Conservation (phyloP, 2,329 filamentous ascomycete species). For the Fusarium heterosporum region DNA sequence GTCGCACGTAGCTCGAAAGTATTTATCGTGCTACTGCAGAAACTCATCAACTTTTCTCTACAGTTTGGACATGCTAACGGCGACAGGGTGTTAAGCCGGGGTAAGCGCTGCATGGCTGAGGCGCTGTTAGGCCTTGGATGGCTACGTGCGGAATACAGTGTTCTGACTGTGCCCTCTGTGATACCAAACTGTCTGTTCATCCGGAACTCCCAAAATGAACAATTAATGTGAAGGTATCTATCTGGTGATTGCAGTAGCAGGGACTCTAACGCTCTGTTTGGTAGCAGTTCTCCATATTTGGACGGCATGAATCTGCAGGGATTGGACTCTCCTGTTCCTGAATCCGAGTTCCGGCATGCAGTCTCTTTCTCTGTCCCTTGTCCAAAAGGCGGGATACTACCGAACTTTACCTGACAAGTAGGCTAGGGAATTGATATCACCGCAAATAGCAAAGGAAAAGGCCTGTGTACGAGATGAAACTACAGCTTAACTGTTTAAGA, state of each 20-base stretch:
- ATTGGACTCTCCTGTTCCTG: background rate
- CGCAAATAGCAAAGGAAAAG: constrained; percentile 1
- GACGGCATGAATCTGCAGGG: background rate
- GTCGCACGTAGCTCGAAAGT: constrained; percentile 17
- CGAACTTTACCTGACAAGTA: constrained; percentile 1
- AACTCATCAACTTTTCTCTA: background rate
- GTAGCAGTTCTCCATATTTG: background rate
- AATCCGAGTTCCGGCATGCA: constrained; percentile 5
- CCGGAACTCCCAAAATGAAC: background rate
- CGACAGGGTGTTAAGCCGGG: constrained; percentile 31
- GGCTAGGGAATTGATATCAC: background rate
- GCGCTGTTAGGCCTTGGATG: constrained; percentile 30
- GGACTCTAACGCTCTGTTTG: background rate
- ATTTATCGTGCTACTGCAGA: background rate
- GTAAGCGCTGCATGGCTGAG: constrained; percentile 42
- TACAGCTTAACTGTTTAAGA: constrained; percentile 9
- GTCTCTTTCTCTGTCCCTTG: background rate
- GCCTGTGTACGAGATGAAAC: constrained; percentile 4
- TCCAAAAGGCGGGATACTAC: background rate
- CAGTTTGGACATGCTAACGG: constrained; percentile 11
- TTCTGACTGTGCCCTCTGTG: constrained; percentile 27
- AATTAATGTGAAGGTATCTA: background rate
- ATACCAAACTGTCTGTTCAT: constrained; percentile 2
- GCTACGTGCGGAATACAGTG: constrained; percentile 32
- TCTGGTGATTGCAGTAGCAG: background rate